A percentile compares a stretch with the other conserved stretches of the same genome.
These are phyloP conservation scores for Pterula multifida DNA, from an alignment of 1,284 basidiomycete genomes.

Conservation along the genomic window DNA sequence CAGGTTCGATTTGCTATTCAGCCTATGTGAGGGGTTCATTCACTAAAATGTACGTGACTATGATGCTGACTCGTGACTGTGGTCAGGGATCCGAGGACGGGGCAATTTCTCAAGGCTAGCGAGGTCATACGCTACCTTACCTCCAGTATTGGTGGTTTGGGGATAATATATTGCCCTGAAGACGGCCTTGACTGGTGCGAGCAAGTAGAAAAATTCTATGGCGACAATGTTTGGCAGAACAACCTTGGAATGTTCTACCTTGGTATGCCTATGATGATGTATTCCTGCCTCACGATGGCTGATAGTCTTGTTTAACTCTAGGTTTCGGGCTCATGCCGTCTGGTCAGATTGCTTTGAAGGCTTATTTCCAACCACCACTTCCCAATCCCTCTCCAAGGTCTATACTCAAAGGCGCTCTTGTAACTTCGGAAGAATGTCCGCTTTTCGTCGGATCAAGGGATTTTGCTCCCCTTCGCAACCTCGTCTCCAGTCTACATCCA, in stretches of 20 bases:
- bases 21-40: conserved; percentile 14
- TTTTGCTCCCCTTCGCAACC: conserved; percentile 13
- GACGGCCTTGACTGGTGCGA: not conserved
- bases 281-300: not conserved
- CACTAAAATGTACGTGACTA: not conserved
- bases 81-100: not conserved
- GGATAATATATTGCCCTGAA: not conserved
- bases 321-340: not conserved
- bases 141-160: not conserved
- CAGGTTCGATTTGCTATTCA: conserved; percentile 20
- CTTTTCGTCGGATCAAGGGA: conserved; percentile 15
- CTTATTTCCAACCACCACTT: not conserved
- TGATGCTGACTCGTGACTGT: not conserved
- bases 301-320: not conserved
- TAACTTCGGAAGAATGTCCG: conserved; percentile 1
- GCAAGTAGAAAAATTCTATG: not conserved
- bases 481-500: conserved; percentile 16
- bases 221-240: not conserved
- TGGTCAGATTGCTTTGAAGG: not conserved
- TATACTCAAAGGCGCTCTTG: not conserved
- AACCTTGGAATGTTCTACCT: not conserved
- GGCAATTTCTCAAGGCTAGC: not conserved
- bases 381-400: not conserved
- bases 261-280: no score
- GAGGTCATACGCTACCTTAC: not conserved